Percentiles rank a stretch among this genome's conserved stretches.
Conservation (phyloP, 2,329 filamentous ascomycete species). For the Phaeoacremonium minimum region DNA sequence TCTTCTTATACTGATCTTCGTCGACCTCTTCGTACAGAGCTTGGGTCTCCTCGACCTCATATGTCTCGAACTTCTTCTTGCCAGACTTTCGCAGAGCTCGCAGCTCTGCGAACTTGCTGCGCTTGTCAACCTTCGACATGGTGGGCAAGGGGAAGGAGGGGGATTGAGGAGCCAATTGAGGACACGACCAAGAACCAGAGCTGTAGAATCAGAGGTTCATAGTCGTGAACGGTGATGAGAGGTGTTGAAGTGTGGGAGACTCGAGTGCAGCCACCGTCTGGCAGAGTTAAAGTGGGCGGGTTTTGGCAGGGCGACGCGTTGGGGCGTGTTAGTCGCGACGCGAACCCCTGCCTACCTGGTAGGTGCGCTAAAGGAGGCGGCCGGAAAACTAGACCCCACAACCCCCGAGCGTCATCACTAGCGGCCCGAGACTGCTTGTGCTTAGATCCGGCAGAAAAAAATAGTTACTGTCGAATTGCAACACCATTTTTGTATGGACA, state of each 20-base stretch:
- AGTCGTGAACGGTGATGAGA: too few relatives aligned
- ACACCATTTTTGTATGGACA: too few relatives aligned
- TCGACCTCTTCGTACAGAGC: conserved; percentile 94
- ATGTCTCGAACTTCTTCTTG: conserved; percentile 85
- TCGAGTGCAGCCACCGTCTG: neutral
- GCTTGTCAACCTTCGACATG: conserved; percentile 38
- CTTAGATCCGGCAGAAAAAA: too few relatives aligned
- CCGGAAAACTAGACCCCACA: too few relatives aligned
- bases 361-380: neutral
- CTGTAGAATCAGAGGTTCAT: too few relatives aligned
- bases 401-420: too few relatives aligned
- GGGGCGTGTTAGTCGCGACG: conserved; percentile 3
- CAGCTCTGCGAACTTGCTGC: conserved; percentile 69
- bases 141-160: conserved; percentile 13
- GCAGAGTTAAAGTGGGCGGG: neutral
- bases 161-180: neutral
- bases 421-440: too few relatives aligned
- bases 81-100: conserved; percentile 79
- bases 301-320: conserved; percentile 2
- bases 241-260: neutral
- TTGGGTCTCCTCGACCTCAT: conserved; percentile 79
- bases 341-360: conserved; percentile 10
- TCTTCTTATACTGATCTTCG: conserved; percentile 94
- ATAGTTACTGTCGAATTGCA: too few relatives aligned
- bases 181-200: neutral